These are phyloP conservation scores for Guyanaporus albipodus DNA, from an alignment of 768 basidiomycete species.

Conservation along the genomic window DNA sequence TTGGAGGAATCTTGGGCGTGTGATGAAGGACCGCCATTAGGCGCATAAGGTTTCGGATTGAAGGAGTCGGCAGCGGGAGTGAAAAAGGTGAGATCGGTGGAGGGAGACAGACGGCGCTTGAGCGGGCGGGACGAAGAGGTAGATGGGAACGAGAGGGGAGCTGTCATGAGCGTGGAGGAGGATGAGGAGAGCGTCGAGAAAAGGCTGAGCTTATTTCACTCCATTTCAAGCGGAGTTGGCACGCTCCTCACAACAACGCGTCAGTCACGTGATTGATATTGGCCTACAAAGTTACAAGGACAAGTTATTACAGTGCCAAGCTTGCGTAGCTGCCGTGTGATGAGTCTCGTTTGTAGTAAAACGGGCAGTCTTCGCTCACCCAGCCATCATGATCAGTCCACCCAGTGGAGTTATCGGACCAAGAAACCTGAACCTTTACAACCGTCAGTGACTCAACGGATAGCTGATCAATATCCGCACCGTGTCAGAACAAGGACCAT, in stretches of 20 bases:
- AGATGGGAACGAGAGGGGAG: slow-evolving; percentile 22
- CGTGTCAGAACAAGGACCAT: slow-evolving; percentile 48
- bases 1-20: slow-evolving; percentile 22
- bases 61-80: slow-evolving; percentile 60
- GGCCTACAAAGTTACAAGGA: background rate
- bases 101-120: slow-evolving; percentile 48
- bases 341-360: slow-evolving; percentile 5
- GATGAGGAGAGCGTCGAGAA: slow-evolving; percentile 3
- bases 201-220: slow-evolving; percentile 26
- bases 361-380: slow-evolving; percentile 41
- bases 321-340: slow-evolving; percentile 44
- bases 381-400: slow-evolving; percentile 60
- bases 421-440: slow-evolving; percentile 42
- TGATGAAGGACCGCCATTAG: slow-evolving; percentile 27
- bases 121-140: slow-evolving; percentile 30
- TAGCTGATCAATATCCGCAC: slow-evolving; percentile 24
- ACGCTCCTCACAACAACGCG: slow-evolving; percentile 36
- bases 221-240: slow-evolving; percentile 44
- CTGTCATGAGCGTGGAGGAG: slow-evolving; percentile 4
- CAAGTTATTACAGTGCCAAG: slow-evolving; percentile 34
- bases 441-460: slow-evolving; percentile 1
- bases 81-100: slow-evolving; percentile 57
- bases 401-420: slow-evolving; percentile 70
- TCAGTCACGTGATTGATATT: slow-evolving; percentile 36
- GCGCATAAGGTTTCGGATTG: slow-evolving; percentile 61